These are phyloP conservation scores for Capsella rubella DNA, from an alignment of 441 rosid genomes.

Conservation along the genomic window DNA sequence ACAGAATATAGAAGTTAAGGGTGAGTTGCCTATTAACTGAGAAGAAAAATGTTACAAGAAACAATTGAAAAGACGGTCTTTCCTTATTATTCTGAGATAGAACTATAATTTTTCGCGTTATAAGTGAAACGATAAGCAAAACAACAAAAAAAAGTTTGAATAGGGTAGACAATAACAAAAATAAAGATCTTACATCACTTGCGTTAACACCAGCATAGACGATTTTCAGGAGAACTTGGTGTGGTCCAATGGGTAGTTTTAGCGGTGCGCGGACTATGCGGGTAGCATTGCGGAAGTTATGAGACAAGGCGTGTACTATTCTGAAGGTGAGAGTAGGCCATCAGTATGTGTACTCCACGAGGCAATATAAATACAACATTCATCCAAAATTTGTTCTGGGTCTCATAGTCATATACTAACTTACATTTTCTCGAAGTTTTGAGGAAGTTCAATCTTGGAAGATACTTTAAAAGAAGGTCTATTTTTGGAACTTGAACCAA, in stretches of 20 bases:
- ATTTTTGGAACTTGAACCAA: constrained; percentile 54
- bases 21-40: neutral
- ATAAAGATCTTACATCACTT: constrained; percentile 87
- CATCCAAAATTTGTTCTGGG: neutral
- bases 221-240: constrained; percentile 83
- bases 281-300: constrained; percentile 91
- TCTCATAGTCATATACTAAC: constrained; percentile 41
- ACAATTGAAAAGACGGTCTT: neutral
- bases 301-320: constrained; percentile 85
- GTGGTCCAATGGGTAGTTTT: constrained; percentile 69
- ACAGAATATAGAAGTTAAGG: neutral
- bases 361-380: constrained; percentile 25
- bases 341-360: constrained; percentile 35
- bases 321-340: constrained; percentile 57
- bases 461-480: constrained; percentile 47
- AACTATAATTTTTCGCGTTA: neutral
- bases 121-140: constrained; percentile 1
- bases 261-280: constrained; percentile 57
- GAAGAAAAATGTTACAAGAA: constrained; percentile 5
- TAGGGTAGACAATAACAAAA: constrained; percentile 7
- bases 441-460: constrained; percentile 65
- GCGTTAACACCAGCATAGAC: constrained; percentile 97
- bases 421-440: constrained; percentile 86
- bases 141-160: neutral
- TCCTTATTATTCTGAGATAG: neutral